A percentile compares a stretch with the other conserved stretches of the same genome.
Conservation (phyloP, 176 grass and related monocot species). For the Oropetium thomaeum region DNA sequence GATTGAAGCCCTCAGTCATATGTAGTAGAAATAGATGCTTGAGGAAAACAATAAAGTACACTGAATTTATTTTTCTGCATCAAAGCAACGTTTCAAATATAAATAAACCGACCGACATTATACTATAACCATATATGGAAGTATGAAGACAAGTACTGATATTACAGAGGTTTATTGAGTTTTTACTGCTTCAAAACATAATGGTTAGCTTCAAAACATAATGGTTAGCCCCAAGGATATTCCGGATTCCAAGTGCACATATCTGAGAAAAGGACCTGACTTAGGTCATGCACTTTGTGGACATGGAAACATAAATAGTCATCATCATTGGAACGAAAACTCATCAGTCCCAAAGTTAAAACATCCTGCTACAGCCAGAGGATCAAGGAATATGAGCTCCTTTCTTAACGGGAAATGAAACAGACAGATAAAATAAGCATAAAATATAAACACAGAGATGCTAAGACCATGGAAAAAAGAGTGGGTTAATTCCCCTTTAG, state of each 20-base stretch:
- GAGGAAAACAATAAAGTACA: neutral
- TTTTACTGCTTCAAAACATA: neutral
- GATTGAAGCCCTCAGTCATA: neutral
- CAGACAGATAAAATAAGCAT: neutral
- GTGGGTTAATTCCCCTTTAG: conserved; percentile 5
- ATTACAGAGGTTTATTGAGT: neutral
- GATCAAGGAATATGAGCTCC: conserved; percentile 14
- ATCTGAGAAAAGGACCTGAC: conserved; percentile 33
- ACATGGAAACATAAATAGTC: neutral
- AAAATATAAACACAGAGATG: neutral
- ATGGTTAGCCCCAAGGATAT: neutral
- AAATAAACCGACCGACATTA: neutral
- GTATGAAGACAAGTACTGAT: neutral
- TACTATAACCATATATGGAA: neutral
- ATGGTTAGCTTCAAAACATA: neutral
- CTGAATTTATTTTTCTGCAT: neutral
- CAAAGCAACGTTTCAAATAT: neutral
- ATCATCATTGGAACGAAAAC: neutral
- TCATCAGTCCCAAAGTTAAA: conserved; percentile 24
- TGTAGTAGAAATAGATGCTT: neutral
- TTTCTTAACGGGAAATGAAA: neutral
- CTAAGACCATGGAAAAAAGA: neutral
- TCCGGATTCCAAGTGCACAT: neutral
- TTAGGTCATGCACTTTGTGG: conserved; percentile 4
- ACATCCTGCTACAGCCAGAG: conserved; percentile 17